Evolutionary conservation across 1,139 yeast species (phyloP), one percentile per base, ranked within the genome.

Genomic region (Suhomyces kunorum): DNA sequence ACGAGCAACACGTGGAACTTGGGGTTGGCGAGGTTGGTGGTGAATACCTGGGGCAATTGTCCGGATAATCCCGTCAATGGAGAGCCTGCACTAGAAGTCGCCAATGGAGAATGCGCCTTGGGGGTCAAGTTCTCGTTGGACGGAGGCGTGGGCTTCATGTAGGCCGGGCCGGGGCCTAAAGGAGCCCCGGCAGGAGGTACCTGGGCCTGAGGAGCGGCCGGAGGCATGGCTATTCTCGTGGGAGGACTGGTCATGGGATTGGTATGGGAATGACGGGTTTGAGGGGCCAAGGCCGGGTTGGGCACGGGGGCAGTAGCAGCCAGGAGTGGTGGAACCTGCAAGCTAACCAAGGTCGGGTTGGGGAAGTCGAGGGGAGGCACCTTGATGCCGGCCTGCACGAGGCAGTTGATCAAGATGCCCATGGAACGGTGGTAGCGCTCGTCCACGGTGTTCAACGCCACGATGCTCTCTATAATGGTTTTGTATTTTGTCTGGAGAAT

Each of bases 1-100:
- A 88, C 96, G 17, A 88, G 64, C 32, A 88, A 64, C 1, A 87
- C 95, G 58, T 80, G 89, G 63, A 81, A 82, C 50, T 70, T 70
- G 3, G 76, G 72, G 45, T 68, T 67, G 2, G 66, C 59, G 24
- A 67, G 50, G 44, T 56, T 61, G 13, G 72, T 68, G 22, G 69
- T 63, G 26, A 38, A 39, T 1, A 45, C 37, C 16, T 45, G 46
- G 15, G 47, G 45, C 12, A 43, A 14, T 24, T 38, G 39, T 8
- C 37, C 34, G 6, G 39, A 36, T 2, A 45, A 25, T 20, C 39
- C 40, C 3, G 43, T 34, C 7, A 42, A 22, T 2, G 50, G 51
- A 5, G 52, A 44, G 14, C 45, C 48, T 4, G 49, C 38, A 2
- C 46, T 25, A 7, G 51, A 38, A 18, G 22, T 35, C 23, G 37